A percentile compares a stretch with the other conserved stretches of the same genome.
These are phyloP conservation scores for Coniosporium apollinis DNA, from an alignment of 495 filamentous ascomycete species.

Conservation along the genomic window DNA sequence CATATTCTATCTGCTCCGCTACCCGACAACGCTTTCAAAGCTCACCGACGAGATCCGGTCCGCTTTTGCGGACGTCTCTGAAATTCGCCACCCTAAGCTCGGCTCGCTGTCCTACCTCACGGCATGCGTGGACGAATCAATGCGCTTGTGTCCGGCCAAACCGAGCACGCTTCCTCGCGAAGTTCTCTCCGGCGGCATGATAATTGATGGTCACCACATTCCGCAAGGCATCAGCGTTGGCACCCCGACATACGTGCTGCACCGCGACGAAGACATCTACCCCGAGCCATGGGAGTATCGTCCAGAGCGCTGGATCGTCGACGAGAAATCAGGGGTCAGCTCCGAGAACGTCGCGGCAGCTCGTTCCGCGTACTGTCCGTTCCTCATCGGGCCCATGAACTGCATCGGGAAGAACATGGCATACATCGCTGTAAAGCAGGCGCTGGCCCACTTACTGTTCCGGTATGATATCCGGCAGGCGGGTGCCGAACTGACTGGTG, in stretches of 20 bases:
- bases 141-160: conserved; percentile 43
- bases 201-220: conserved; percentile 2
- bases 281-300: neutral
- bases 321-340: neutral
- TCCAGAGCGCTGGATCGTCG: conserved; percentile 4
- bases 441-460: neutral
- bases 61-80: conserved; percentile 29
- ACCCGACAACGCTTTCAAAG: conserved; percentile 26
- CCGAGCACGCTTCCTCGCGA: conserved; percentile 28
- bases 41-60: conserved; percentile 34
- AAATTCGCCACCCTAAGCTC: conserved; percentile 35
- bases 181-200: neutral
- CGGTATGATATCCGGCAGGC: neutral
- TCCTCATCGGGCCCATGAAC: neutral
- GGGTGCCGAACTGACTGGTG: neutral
- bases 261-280: neutral
- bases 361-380: neutral
- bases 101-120: conserved; percentile 36
- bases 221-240: neutral
- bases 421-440: neutral
- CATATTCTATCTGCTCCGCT: conserved; percentile 34
- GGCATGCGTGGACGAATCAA: conserved; percentile 37
- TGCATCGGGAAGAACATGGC: conserved; percentile 3
- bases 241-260: neutral
- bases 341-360: neutral